Percentiles rank a stretch among this genome's conserved stretches.
Evolutionary conservation across 2,329 filamentous ascomycete genomes (phyloP).

Genomic region (Aspergillus chevalieri): DNA sequence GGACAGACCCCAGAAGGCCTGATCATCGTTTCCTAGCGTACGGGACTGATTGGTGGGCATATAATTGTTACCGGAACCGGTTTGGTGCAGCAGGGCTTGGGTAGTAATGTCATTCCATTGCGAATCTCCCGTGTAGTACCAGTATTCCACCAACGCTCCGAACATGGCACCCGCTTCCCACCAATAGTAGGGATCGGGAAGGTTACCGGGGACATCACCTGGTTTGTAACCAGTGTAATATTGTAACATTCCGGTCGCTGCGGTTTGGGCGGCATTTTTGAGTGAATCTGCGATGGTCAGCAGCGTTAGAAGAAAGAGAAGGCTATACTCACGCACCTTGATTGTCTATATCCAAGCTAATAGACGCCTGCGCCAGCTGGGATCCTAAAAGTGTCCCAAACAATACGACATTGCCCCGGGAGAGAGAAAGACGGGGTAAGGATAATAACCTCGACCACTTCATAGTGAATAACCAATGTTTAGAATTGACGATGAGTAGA

Average conservation of each 20-base stretch:
- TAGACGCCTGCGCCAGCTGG: constrained; percentile 15
- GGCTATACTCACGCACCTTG: constrained; percentile 13
- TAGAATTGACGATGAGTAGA: not conserved
- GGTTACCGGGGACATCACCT: constrained; percentile 41
- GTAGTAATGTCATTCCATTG: constrained; percentile 36
- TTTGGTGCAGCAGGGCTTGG: constrained; percentile 64
- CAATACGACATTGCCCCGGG: not conserved
- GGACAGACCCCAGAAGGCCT: constrained; percentile 73
- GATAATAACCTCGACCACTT: not conserved
- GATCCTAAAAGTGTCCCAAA: constrained; percentile 14
- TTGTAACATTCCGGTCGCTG: constrained; percentile 39
- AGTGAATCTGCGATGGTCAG: constrained; percentile 29
- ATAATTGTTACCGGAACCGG: constrained; percentile 64
- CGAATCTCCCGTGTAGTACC: constrained; percentile 25
- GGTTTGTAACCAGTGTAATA: constrained; percentile 42
- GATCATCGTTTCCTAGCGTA: constrained; percentile 43
- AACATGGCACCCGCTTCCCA: constrained; percentile 30
- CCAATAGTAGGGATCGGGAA: constrained; percentile 39
- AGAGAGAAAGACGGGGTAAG: not conserved
- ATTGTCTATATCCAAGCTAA: constrained; percentile 20
- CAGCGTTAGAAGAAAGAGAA: not conserved
- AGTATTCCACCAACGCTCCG: constrained; percentile 25
- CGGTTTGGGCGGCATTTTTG: constrained; percentile 35
- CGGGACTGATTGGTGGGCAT: constrained; percentile 55
- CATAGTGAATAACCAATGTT: not conserved